Evolutionary conservation across 192 early-diverging fungal genomes (phyloP).

Genomic region (Endogone sp.): DNA sequence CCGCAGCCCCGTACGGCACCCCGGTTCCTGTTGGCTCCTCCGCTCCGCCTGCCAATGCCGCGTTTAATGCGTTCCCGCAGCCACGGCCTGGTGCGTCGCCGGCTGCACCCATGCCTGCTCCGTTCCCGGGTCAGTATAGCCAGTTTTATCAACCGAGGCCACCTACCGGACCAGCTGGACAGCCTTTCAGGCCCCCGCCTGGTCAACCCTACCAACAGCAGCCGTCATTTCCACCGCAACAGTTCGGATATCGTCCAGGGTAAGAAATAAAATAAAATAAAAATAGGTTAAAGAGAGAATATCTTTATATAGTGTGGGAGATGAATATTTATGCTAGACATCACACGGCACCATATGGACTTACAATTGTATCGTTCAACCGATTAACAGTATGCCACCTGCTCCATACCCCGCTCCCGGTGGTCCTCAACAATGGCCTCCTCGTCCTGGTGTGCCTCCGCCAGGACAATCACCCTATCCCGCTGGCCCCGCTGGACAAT

Average conservation of each 20-base stretch:
- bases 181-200: conserved; percentile 20
- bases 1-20: conserved; percentile 1
- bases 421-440: conserved; percentile 19
- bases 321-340: conserved; percentile 24
- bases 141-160: conserved; percentile 43
- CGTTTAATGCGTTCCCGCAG: conserved; percentile 13
- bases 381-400: not conserved
- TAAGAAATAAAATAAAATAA: conserved; percentile 20
- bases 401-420: not conserved
- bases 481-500: conserved; percentile 5
- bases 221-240: conserved; percentile 28
- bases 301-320: no score
- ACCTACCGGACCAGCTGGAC: conserved; percentile 21
- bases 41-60: conserved; percentile 16
- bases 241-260: conserved; percentile 26
- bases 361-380: conserved; percentile 31
- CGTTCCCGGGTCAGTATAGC: conserved; percentile 46
- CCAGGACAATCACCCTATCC: conserved; percentile 26
- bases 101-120: conserved; percentile 8
- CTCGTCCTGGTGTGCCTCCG: conserved; percentile 29
- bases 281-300: conserved; percentile 2
- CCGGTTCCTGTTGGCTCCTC: not conserved
- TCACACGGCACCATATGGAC: conserved; percentile 39
- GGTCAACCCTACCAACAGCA: conserved; percentile 27
- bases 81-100: not conserved